Evolutionary conservation across 2,329 filamentous ascomycete species (phyloP), one percentile per base, ranked within the genome.

Genomic region (Colletotrichum limetticola): DNA sequence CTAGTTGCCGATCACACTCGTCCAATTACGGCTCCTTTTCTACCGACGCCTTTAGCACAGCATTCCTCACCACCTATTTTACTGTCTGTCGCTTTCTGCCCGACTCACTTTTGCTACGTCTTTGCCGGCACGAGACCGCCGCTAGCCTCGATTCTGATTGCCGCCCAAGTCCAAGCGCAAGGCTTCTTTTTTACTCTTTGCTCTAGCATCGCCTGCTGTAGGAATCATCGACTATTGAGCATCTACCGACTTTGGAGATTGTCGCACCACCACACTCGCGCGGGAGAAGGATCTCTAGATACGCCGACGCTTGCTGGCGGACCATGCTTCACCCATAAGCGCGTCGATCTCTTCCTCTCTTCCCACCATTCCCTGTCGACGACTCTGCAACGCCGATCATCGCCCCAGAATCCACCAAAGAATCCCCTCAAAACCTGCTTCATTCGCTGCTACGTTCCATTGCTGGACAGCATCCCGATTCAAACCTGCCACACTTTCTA

Each of bases 361-460:
- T 26, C 28, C 37, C 75, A 75, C 74, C 67, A 64, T 78, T 77
- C 79, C 77, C 80, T 78, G 79, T 81, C 78, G 75, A 81, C 57
- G 53, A 59, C 7, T 66, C 57, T 64, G 62, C 73, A 59, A 24
- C 62, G 62, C 66, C 62, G 65, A 74, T 74, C 62, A 57, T 35
- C 53, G 68, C 68, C 57, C 71, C 58, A 62, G 60, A 61, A 22
- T 63, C 37, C 62, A 74, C 52, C 56, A 32, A 66, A 49, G 19
- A 65, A 66, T 26, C 58, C 49, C 66, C 56, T 57, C 66, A 61
- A 49, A 70, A 66, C 66, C 57, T 56, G 56, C 35, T 57, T n/a
- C 60, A 12, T n/a, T 55, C 61, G 42, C 58, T 60, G 32, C 46
- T 70, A 32, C 49, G 12, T 60, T 46, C 30, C 52, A 42, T 22